Conservation (phyloP, 257 asterid species). For the Perilla frutescens region DNA sequence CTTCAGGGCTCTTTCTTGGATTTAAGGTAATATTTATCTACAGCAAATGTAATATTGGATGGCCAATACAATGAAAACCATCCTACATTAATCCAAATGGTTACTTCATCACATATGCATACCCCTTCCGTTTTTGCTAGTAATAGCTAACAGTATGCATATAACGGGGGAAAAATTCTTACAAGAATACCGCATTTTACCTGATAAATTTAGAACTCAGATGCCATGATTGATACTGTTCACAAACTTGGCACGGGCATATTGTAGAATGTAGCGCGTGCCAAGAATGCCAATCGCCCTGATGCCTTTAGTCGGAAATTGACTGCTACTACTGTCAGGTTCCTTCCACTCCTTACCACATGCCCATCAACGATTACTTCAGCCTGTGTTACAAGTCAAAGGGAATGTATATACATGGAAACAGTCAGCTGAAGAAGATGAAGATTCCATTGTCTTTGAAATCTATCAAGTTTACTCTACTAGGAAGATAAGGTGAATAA, state of each 20-base stretch:
- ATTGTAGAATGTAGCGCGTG: constrained; percentile 73
- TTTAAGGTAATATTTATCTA: too few relatives aligned
- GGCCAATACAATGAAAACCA: not conserved
- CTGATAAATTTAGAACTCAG: not conserved
- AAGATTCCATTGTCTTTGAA: not conserved
- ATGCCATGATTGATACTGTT: constrained; percentile 17
- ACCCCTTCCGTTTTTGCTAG: not conserved
- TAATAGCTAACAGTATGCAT: too few relatives aligned
- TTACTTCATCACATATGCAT: too few relatives aligned
- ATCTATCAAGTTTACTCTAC: not conserved
- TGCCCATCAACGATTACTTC: constrained; percentile 65
- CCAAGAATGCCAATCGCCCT: constrained; percentile 55
- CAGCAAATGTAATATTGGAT: too few relatives aligned
- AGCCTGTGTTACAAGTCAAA: constrained; percentile 47
- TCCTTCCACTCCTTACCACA: constrained; percentile 82
- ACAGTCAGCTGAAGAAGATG: constrained; percentile 4
- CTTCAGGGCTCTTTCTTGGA: too few relatives aligned
- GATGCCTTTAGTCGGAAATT: constrained; percentile 67
- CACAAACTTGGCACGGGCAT: constrained; percentile 73
- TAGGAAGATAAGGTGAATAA: not conserved
- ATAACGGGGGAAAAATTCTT: not conserved
- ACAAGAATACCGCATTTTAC: not conserved
- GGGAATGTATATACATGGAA: not conserved
- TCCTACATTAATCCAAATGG: too few relatives aligned
- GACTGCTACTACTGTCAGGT: constrained; percentile 65